Evolutionary conservation across 148 eudicot genomes (phyloP).

Genomic region (Diospyros lotus): DNA sequence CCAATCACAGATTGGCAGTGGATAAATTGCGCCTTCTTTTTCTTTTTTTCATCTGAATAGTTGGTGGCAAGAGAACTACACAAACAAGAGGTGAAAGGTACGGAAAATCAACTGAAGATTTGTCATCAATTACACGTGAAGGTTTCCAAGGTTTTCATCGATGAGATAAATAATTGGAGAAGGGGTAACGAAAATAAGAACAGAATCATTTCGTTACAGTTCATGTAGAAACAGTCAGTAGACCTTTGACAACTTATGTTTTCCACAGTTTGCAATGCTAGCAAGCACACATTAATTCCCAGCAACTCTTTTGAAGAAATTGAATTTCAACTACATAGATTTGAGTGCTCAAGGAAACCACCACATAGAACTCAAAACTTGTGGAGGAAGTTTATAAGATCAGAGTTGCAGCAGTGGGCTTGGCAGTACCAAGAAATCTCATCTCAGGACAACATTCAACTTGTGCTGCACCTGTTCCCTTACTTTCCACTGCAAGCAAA

Average conservation of each 20-base stretch:
- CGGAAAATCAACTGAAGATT: not conserved
- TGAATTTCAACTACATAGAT: not conserved
- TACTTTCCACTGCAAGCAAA: conserved; percentile 71
- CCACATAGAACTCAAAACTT: not conserved
- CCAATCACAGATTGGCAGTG: no score
- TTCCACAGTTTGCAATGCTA: no score
- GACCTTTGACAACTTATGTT: no score
- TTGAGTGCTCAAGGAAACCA: not conserved
- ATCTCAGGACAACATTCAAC: conserved; percentile 79
- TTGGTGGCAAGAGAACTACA: not conserved
- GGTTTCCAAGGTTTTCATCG: not conserved
- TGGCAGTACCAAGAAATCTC: conserved; percentile 9
- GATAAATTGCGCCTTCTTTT: no score
- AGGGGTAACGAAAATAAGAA: no score
- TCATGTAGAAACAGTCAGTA: no score
- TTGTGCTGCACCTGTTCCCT: conserved; percentile 71
- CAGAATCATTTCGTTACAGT: no score
- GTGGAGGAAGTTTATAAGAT: conserved; percentile 10
- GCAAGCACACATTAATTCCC: not conserved
- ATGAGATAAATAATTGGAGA: no score
- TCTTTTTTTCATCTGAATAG: not conserved
- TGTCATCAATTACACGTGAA: not conserved
- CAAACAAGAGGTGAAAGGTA: not conserved
- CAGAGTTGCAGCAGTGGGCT: not conserved
- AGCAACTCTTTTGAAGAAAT: not conserved